These are phyloP conservation scores for Poronia punctata DNA, from an alignment of 495 filamentous ascomycete species.

Conservation along the genomic window DNA sequence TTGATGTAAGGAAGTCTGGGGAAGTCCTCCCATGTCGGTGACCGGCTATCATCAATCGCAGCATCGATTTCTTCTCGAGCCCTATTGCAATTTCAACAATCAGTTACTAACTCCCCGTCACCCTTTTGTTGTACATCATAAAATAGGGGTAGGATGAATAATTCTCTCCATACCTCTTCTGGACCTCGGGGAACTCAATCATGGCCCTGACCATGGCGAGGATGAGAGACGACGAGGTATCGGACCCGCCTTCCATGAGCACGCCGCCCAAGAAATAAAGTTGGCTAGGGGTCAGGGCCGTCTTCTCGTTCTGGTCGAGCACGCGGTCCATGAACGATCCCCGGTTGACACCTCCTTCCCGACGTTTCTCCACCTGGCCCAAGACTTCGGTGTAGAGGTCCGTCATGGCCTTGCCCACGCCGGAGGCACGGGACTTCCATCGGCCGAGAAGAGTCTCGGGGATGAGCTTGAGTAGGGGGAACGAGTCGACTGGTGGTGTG, in stretches of 20 bases:
- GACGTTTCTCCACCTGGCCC: slow-evolving; percentile 12
- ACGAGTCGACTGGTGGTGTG: slow-evolving; percentile 46
- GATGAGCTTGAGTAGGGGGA: slow-evolving; percentile 35
- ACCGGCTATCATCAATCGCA: slow-evolving; percentile 26
- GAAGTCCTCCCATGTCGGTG: slow-evolving; percentile 32
- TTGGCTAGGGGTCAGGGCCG: slow-evolving; percentile 30
- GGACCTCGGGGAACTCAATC: slow-evolving; percentile 32
- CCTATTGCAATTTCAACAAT: not conserved
- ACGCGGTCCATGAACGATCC: slow-evolving; percentile 39
- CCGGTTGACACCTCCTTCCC: slow-evolving; percentile 7
- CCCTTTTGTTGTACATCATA: too few relatives aligned
- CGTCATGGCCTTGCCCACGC: slow-evolving; percentile 36
- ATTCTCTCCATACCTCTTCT: slow-evolving; percentile 12
- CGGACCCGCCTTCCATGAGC: slow-evolving; percentile 41
- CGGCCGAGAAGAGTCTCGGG: slow-evolving; percentile 36
- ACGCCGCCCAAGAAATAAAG: slow-evolving; percentile 32
- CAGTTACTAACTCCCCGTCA: too few relatives aligned
- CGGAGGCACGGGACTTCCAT: slow-evolving; percentile 29
- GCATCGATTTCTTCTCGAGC: slow-evolving; percentile 21
- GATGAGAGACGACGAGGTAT: slow-evolving; percentile 34
- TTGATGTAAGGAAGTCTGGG: slow-evolving; percentile 35
- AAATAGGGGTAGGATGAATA: not conserved
- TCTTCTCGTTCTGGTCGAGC: slow-evolving; percentile 36
- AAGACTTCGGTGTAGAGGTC: slow-evolving; percentile 29
- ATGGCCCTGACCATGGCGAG: slow-evolving; percentile 40